These are phyloP conservation scores for Manihot esculenta DNA, from an alignment of 441 rosid species.

Conservation along the genomic window DNA sequence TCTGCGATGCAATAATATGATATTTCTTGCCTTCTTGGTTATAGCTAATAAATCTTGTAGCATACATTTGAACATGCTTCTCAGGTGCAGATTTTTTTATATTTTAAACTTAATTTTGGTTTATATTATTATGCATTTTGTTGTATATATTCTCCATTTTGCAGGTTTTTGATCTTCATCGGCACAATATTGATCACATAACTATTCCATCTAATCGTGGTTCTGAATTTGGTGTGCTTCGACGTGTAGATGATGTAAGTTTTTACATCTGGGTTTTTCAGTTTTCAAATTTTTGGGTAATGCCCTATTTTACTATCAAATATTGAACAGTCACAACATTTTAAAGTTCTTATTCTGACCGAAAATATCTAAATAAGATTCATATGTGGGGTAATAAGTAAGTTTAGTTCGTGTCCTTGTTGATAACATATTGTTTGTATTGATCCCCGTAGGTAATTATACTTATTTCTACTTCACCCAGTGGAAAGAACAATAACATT, in stretches of 20 bases:
- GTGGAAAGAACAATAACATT: neutral
- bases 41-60: neutral
- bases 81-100: neutral
- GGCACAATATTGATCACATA: slow-evolving; percentile 97
- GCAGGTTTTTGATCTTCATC: slow-evolving; percentile 92
- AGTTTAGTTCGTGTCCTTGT: neutral
- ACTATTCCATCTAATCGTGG: slow-evolving; percentile 84
- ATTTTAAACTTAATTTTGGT: neutral
- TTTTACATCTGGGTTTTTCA: slow-evolving; percentile 15
- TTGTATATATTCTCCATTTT: slow-evolving; percentile 24
- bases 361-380: neutral
- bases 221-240: slow-evolving; percentile 77
- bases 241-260: slow-evolving; percentile 89
- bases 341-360: neutral
- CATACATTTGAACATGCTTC: neutral
- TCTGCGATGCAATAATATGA: neutral
- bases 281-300: slow-evolving; percentile 10
- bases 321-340: neutral
- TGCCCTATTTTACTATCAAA: neutral
- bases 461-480: neutral
- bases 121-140: slow-evolving; percentile 14
- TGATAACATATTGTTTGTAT: neutral
- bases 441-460: neutral
- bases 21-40: slow-evolving; percentile 5
- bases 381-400: neutral